Evolutionary conservation across 352 stramenopile genomes (phyloP).

Genomic region (Plasmopara halstedii): DNA sequence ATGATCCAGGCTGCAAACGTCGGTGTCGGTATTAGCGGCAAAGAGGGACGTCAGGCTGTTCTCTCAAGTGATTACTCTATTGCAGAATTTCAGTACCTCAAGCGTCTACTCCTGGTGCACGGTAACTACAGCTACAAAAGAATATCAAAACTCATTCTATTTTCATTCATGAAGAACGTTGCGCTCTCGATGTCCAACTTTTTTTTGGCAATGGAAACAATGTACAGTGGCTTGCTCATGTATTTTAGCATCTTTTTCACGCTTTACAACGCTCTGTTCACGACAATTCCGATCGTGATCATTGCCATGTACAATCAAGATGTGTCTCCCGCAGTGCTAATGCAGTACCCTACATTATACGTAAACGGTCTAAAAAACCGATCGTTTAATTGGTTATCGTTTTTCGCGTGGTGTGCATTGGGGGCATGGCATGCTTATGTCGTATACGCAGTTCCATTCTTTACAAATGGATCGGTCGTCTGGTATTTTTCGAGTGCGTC

Average conservation of each 20-base stretch:
- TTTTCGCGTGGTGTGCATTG: slow-evolving; percentile 80
- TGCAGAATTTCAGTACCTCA: slow-evolving; percentile 77
- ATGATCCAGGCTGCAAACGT: slow-evolving; percentile 87
- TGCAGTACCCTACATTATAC: slow-evolving; percentile 87
- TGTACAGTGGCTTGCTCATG: slow-evolving; percentile 85
- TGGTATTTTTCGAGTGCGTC: slow-evolving; percentile 70
- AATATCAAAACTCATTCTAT: slow-evolving; percentile 85
- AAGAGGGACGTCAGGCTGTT: slow-evolving; percentile 80
- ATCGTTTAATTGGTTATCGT: slow-evolving; percentile 86
- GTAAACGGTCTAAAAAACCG: slow-evolving; percentile 83
- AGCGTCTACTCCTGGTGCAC: slow-evolving; percentile 75
- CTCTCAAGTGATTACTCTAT: slow-evolving; percentile 82
- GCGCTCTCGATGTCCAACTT: slow-evolving; percentile 82
- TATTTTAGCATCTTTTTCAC: slow-evolving; percentile 88
- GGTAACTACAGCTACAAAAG: slow-evolving; percentile 89
- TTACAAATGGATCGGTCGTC: slow-evolving; percentile 72
- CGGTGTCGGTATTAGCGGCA: slow-evolving; percentile 78
- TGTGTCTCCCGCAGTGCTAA: slow-evolving; percentile 78
- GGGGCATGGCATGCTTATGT: slow-evolving; percentile 86
- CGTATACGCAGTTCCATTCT: slow-evolving; percentile 79
- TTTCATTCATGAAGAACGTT: slow-evolving; percentile 88
- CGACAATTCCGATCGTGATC: slow-evolving; percentile 84
- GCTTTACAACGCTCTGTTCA: slow-evolving; percentile 86
- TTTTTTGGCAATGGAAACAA: slow-evolving; percentile 71
- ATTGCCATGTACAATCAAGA: slow-evolving; percentile 90